These are phyloP conservation scores for Trichoderma pleuroti DNA, from an alignment of 2,329 filamentous ascomycete genomes.

Conservation along the genomic window DNA sequence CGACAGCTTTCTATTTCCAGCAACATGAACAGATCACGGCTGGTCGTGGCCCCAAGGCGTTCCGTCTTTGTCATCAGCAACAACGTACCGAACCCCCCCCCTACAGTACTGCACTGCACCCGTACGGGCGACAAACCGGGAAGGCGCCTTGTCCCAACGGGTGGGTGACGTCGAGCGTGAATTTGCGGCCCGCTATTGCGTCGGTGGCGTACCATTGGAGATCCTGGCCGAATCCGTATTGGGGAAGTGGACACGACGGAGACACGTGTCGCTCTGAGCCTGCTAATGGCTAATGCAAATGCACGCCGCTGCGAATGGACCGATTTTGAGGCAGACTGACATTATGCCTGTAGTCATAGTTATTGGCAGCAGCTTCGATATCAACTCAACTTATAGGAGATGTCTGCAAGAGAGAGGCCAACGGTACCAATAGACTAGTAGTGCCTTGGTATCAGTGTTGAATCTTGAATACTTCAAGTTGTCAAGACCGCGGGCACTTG, in stretches of 20 bases:
- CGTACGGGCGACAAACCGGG: neutral
- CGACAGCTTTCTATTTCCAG: neutral
- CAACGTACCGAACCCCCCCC: neutral
- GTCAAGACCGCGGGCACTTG: too few species aligned
- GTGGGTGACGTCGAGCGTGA: constrained; percentile 17
- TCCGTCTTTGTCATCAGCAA: neutral
- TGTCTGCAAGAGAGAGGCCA: neutral
- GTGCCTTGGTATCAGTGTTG: too few species aligned
- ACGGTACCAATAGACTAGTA: neutral
- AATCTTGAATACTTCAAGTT: too few species aligned
- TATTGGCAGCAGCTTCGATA: neutral
- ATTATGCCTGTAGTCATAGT: neutral
- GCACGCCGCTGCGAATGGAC: constrained; percentile 17
- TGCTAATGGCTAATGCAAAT: constrained; percentile 11
- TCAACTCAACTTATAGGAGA: neutral
- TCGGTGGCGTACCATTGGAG: constrained; percentile 30
- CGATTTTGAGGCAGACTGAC: neutral
- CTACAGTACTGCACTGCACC: neutral
- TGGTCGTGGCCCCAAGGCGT: neutral
- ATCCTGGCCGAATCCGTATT: constrained; percentile 31
- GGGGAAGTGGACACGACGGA: constrained; percentile 24
- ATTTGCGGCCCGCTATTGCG: constrained; percentile 23
- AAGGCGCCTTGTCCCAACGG: neutral
- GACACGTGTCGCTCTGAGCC: constrained; percentile 27
- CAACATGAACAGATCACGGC: neutral